Percentiles rank a stretch among this genome's conserved stretches.
Conservation (phyloP, 2,329 filamentous ascomycete species). For the Sporothrix humicola region DNA sequence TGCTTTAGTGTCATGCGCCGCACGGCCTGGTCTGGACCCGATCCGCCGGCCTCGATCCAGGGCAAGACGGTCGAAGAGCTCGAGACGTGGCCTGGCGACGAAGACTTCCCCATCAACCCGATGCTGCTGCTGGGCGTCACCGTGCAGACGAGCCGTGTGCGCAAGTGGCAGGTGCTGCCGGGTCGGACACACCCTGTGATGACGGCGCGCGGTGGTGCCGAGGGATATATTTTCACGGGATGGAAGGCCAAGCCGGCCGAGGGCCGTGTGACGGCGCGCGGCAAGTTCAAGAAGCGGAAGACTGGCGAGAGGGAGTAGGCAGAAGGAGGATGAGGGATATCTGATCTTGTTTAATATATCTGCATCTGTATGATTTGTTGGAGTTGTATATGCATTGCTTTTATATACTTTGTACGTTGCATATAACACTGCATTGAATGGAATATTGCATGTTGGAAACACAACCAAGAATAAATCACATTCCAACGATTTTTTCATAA, state of each 20-base stretch:
- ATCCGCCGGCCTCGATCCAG: slow-evolving; percentile 54
- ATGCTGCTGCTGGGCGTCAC: slow-evolving; percentile 78
- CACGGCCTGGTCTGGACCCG: slow-evolving; percentile 68
- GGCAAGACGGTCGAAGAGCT: slow-evolving; percentile 56
- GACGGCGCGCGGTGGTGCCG: slow-evolving; percentile 84
- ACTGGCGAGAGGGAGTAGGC: slow-evolving; percentile 16
- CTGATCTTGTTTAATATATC: neutral
- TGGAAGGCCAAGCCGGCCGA: slow-evolving; percentile 80
- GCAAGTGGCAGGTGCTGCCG: slow-evolving; percentile 89
- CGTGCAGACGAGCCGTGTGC: slow-evolving; percentile 79
- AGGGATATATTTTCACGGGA: slow-evolving; percentile 88
- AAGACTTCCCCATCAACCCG: slow-evolving; percentile 87
- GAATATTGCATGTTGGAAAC: slow-evolving; percentile 4
- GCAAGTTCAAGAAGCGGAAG: slow-evolving; percentile 73
- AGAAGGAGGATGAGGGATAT: neutral
- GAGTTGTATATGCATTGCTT: neutral
- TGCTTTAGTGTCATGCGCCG: slow-evolving; percentile 81
- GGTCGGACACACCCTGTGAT: slow-evolving; percentile 92
- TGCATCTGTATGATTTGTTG: neutral
- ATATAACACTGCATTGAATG: neutral
- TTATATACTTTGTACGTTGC: neutral
- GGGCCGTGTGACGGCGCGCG: slow-evolving; percentile 80
- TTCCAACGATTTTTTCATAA: neutral
- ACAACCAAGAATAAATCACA: neutral
- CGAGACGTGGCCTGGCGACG: slow-evolving; percentile 63